These are phyloP conservation scores for Marsdenia floribunda DNA, from an alignment of 257 asterid genomes.

Conservation along the genomic window DNA sequence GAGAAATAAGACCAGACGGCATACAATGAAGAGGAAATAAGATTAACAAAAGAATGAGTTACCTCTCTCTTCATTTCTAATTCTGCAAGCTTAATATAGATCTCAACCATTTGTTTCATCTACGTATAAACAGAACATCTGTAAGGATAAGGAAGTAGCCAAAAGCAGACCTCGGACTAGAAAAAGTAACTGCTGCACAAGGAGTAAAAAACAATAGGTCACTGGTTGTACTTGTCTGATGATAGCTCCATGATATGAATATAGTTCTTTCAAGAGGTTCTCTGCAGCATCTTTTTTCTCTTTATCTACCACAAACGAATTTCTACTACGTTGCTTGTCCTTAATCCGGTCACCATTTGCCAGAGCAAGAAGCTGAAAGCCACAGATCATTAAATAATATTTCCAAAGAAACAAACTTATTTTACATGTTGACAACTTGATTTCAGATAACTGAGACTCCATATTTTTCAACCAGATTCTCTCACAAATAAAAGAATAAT, in stretches of 20 bases:
- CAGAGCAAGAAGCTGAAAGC: constrained; percentile 76
- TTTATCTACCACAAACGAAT: constrained; percentile 87
- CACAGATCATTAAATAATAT: constrained; percentile 15
- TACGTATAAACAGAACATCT: constrained; percentile 26
- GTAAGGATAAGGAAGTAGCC: constrained; percentile 11
- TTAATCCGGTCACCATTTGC: constrained; percentile 97
- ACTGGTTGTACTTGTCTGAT: constrained; percentile 62
- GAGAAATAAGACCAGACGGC: constrained; percentile 5
- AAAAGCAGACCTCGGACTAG: constrained; percentile 12
- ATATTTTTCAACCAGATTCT: constrained; percentile 1
- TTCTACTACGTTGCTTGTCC: constrained; percentile 95
- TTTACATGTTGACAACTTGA: neutral
- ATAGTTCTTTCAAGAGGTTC: constrained; percentile 73
- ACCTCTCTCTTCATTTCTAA: constrained; percentile 96
- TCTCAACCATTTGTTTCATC: constrained; percentile 99
- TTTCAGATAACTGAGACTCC: neutral
- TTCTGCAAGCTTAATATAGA: constrained; percentile 96
- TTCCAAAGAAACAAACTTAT: neutral
- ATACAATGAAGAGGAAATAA: constrained; percentile 6
- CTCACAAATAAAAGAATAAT: neutral
- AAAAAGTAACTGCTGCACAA: constrained; percentile 3
- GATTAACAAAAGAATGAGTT: constrained; percentile 12
- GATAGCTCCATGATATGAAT: constrained; percentile 66
- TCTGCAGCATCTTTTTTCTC: constrained; percentile 96
- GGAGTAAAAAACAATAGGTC: constrained; percentile 13